These are phyloP conservation scores for Thraustotheca clavata DNA, from an alignment of 352 stramenopile genomes.

Conservation along the genomic window DNA sequence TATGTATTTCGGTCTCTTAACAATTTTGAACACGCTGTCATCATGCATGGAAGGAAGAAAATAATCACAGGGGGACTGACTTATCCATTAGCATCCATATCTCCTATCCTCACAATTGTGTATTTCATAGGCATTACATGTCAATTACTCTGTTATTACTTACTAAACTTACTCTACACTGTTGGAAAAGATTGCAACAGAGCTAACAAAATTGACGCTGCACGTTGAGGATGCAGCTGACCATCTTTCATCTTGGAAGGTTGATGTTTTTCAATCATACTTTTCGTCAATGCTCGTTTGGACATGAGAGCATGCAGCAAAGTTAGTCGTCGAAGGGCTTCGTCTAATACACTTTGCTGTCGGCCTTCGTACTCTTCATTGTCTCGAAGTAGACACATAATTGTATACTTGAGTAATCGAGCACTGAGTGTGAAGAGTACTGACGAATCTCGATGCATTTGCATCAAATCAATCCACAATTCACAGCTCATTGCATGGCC, in stretches of 20 bases:
- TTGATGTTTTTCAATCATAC: not conserved
- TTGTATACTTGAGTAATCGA: conserved; percentile 50
- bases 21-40: no score
- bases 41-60: no score
- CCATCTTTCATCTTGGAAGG: conserved; percentile 1
- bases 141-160: no score
- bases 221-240: conserved; percentile 4
- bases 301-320: conserved; percentile 5
- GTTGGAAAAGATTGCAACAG: not conserved
- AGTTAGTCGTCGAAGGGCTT: conserved; percentile 1
- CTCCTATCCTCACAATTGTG: no score
- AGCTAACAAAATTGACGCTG: not conserved
- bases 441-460: conserved; percentile 91
- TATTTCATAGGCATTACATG: no score
- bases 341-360: not conserved
- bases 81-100: no score
- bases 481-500: conserved; percentile 49
- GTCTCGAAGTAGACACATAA: conserved; percentile 23
- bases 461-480: conserved; percentile 89
- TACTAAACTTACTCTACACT: no score
- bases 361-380: not conserved
- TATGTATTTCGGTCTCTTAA: no score
- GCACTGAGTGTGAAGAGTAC: conserved; percentile 67
- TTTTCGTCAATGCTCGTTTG: conserved; percentile 14
- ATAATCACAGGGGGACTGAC: no score